Evolutionary conservation across 2,329 filamentous ascomycete species (phyloP), one percentile per base, ranked within the genome.

Genomic region (Byssoonygena ceratinophila): DNA sequence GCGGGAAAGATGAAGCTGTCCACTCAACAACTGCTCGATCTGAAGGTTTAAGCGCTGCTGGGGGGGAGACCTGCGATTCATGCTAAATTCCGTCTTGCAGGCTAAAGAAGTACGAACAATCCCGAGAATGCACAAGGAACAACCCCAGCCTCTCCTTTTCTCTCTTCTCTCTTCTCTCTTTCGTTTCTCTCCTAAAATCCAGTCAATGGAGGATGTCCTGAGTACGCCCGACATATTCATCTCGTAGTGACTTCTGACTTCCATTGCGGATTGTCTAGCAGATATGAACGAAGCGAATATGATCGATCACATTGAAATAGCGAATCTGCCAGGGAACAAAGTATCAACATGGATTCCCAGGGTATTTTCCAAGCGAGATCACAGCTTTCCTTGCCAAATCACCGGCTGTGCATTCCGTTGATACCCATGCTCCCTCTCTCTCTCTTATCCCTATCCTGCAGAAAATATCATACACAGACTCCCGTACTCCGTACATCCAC

Each of bases 391-490:
- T 25, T 27, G 37, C 20, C 47, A 50, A 50, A 43, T 41, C 32
- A 37, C 22, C 40, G 12, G 40, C 4, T 43, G 40, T 40, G 25
- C 46, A 22, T 27, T 16, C 25, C 25, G 37, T 16, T 50, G 37
- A 31, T 34, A 50, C 23, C 47, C 37, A n/a, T 23, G 16, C 36
- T 32, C 23, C 31, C 3, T 22, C 47, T n/a, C 25, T 2, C 25
- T 29, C 27, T 9, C 27, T 29, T 9, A 29, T 29, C 27, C 27
- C 9, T 29, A 22, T 49, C 36, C n/a, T 49, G 36, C 46, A 49
- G 46, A 49, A 8, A 49, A 39, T 41, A 49, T 46, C 20, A 18
- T 18, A 39, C 32, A 48, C n/a, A n/a, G n/a, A n/a, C n/a, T n/a
- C n/a, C n/a, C n/a, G n/a, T n/a, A n/a, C 27, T 29, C 9, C 5